Percentiles rank a stretch among this genome's conserved stretches.
These are phyloP conservation scores for Pulveroboletus sp. DNA, from an alignment of 768 basidiomycete species.

Conservation along the genomic window DNA sequence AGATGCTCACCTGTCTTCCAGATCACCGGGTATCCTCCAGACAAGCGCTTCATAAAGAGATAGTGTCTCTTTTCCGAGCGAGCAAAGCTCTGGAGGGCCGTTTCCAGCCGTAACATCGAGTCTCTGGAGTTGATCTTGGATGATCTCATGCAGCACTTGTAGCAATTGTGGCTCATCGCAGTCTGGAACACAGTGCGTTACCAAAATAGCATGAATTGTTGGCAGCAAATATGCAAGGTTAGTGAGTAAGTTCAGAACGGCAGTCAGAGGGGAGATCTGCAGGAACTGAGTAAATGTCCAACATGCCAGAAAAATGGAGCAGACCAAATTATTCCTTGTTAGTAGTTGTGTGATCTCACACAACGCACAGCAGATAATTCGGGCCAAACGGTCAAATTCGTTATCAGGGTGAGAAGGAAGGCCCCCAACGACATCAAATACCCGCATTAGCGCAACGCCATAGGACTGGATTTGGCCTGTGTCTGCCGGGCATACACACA, in stretches of 20 bases:
- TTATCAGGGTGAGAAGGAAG: conserved; percentile 17
- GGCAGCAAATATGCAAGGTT: conserved; percentile 49
- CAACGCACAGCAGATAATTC: conserved; percentile 35
- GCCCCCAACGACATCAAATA: conserved; percentile 29
- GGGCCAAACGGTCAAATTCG: conserved; percentile 19
- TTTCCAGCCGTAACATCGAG: conserved; percentile 30
- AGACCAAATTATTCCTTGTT: conserved; percentile 39
- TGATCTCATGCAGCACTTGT: conserved; percentile 37
- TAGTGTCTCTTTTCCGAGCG: conserved; percentile 41
- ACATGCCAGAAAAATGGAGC: conserved; percentile 15
- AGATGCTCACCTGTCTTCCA: conserved; percentile 33
- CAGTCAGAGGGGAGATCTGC: conserved; percentile 46
- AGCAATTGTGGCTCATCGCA: conserved; percentile 36
- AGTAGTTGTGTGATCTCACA: conserved; percentile 40
- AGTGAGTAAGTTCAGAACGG: conserved; percentile 52
- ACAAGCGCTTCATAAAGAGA: conserved; percentile 54
- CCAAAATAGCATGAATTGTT: conserved; percentile 38
- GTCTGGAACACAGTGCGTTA: conserved; percentile 29
- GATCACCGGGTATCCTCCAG: conserved; percentile 45
- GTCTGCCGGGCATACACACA: conserved; percentile 35
- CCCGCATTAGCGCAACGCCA: conserved; percentile 38
- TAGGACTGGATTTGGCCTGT: conserved; percentile 35
- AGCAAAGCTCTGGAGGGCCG: conserved; percentile 20
- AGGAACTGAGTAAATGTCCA: conserved; percentile 8
- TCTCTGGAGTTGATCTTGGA: conserved; percentile 38